Evolutionary conservation across 768 basidiomycete species (phyloP).

Genomic region (Kwoniella dejecticola): DNA sequence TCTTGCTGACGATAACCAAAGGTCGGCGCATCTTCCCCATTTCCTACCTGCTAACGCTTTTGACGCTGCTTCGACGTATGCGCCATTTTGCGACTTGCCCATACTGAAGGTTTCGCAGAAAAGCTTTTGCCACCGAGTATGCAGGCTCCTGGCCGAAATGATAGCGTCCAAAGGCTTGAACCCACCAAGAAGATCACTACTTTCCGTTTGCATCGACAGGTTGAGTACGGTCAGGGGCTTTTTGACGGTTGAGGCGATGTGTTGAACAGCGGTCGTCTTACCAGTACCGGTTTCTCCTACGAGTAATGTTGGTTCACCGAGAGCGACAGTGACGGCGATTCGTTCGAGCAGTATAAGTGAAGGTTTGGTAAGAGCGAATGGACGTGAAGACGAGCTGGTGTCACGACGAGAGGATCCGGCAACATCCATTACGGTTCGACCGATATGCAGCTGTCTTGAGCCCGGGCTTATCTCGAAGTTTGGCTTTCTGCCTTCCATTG

Average conservation of each 20-base stretch:
- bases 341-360: constrained; percentile 77
- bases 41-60: constrained; percentile 78
- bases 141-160: constrained; percentile 69
- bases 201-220: constrained; percentile 93
- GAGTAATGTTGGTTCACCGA: constrained; percentile 80
- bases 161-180: constrained; percentile 94
- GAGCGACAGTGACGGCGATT: constrained; percentile 70
- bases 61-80: constrained; percentile 76
- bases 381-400: constrained; percentile 47
- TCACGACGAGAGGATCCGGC: constrained; percentile 16
- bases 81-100: constrained; percentile 73
- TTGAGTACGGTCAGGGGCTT: constrained; percentile 84
- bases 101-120: constrained; percentile 84
- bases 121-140: constrained; percentile 73
- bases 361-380: constrained; percentile 86
- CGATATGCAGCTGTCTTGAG: constrained; percentile 64
- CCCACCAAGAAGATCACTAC: constrained; percentile 88
- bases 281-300: constrained; percentile 99
- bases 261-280: constrained; percentile 88
- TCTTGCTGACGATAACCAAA: constrained; percentile 66
- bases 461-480: constrained; percentile 65
- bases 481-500: constrained; percentile 68
- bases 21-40: constrained; percentile 78
- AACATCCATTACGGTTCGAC: constrained; percentile 60
- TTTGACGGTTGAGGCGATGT: constrained; percentile 76